A percentile compares a stretch with the other conserved stretches of the same genome.
These are phyloP conservation scores for Mycena sp. DNA, from an alignment of 1,284 basidiomycete genomes.

Conservation along the genomic window DNA sequence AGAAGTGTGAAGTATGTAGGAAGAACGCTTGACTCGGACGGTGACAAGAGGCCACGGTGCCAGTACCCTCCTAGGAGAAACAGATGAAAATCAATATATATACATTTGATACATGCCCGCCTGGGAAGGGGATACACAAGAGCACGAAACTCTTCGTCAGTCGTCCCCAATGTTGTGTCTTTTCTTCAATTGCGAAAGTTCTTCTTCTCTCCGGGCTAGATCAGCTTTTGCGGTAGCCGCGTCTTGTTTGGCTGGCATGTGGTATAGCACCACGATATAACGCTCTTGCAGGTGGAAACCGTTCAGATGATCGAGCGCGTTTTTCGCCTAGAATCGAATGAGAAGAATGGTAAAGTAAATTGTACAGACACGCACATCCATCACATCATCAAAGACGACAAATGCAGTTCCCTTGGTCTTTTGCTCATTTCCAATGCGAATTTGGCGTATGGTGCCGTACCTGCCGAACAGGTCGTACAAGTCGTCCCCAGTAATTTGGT, in stretches of 20 bases:
- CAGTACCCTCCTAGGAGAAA: slow-evolving; percentile 7
- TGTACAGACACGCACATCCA: slow-evolving; percentile 70
- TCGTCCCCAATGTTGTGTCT: slow-evolving; percentile 84
- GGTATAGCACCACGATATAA: slow-evolving; percentile 97
- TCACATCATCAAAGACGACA: slow-evolving; percentile 90
- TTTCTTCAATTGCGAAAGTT: slow-evolving; percentile 88
- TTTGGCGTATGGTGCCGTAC: slow-evolving; percentile 96
- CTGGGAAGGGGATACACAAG: slow-evolving; percentile 10
- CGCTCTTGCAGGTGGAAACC: slow-evolving; percentile 98
- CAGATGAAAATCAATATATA: slow-evolving; percentile 23
- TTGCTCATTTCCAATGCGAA: slow-evolving; percentile 90
- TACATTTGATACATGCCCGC: slow-evolving; percentile 22
- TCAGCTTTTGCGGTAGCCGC: slow-evolving; percentile 94
- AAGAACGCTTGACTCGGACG: slow-evolving; percentile 10
- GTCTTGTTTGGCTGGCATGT: slow-evolving; percentile 96
- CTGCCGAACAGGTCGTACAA: slow-evolving; percentile 98
- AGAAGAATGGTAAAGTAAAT: slow-evolving; percentile 29
- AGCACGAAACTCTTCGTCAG: slow-evolving; percentile 36
- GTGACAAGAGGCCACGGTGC: too few species aligned
- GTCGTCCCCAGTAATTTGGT: slow-evolving; percentile 93
- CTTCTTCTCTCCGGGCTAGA: slow-evolving; percentile 90
- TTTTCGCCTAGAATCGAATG: slow-evolving; percentile 76
- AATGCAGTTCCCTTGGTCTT: slow-evolving; percentile 98
- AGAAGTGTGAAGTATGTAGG: slow-evolving; percentile 51
- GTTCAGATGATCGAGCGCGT: slow-evolving; percentile 95